Percentiles rank a stretch among this genome's conserved stretches.
phyloP scores from a whole-genome alignment of 768 basidiomycete genomes.

The Naganishia friedmannii region DNA sequence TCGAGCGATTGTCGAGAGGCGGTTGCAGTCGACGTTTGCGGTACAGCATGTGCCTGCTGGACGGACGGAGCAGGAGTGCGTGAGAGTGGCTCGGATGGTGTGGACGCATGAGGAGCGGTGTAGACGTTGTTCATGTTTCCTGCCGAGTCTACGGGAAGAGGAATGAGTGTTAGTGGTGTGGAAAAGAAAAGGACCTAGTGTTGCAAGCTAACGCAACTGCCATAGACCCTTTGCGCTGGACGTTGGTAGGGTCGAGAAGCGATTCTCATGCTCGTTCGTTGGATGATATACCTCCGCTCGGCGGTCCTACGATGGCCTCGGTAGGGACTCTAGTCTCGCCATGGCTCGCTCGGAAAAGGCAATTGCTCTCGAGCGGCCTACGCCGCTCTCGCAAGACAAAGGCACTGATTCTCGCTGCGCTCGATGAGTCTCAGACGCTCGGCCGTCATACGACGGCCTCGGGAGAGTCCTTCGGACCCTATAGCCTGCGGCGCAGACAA shows the following conservation, averaged over 20 bases:
- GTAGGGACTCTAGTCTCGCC: too few species aligned
- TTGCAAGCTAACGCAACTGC: too few species aligned
- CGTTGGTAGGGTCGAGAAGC: too few species aligned
- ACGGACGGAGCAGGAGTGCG: neutral
- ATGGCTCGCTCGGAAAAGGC: too few species aligned
- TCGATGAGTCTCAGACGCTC: too few species aligned
- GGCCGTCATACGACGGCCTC: too few species aligned
- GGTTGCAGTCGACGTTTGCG: neutral
- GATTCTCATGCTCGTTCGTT: too few species aligned
- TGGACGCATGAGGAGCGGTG: conserved; percentile 46
- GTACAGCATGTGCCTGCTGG: neutral
- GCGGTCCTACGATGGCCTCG: neutral
- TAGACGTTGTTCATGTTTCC: conserved; percentile 53
- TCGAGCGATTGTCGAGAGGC: neutral
- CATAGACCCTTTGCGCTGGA: too few species aligned
- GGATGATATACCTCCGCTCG: too few species aligned
- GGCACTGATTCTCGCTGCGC: too few species aligned
- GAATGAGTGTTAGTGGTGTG: neutral
- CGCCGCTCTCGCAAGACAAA: too few species aligned
- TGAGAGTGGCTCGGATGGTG: neutral
- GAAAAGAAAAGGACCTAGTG: neutral
- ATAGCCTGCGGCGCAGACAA: neutral
- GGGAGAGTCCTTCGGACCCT: neutral
- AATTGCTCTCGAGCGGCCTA: too few species aligned
- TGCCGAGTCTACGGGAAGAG: conserved; percentile 42